Evolutionary conservation across 805 yeast species (phyloP), one percentile per base, ranked within the genome.

Genomic region (Ogataea methanolica): DNA sequence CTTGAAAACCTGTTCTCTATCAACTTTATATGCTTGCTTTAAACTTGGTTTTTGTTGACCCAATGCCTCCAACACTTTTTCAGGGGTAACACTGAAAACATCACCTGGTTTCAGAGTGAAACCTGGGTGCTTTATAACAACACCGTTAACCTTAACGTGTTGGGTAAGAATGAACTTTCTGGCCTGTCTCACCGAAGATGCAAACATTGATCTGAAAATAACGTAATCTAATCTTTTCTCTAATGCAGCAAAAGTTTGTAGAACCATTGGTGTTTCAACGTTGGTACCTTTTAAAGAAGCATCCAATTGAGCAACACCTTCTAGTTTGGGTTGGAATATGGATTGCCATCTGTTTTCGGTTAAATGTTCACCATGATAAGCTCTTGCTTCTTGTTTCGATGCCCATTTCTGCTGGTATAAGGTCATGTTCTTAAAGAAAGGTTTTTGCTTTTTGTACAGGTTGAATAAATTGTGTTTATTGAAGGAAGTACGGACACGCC

Each of bases 281-380:
- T 75, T 71, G 38, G 67, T 72, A 57, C 87, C 88, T 55, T 79
- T 79, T 55, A 83, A 72, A 2, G 91, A 83, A 8, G 92, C 87
- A 67, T 88, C 96, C 62, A 89, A 75, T 60, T 89, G 96, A 8
- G 96, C 94, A 37, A 89, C 96, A 29, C 95, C 87, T 50, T 85
- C 83, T 56, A 90, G 73, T 50, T 83, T 82, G 22, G 81, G 78
- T 45, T 81, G 72, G 70, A 92, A 91, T 43, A 77, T 66, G 8
- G 80, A 69, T 62, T 85, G 85, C 84, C 90, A 87, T 62, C 91
- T 80, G 17, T 79, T 72, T 65, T 94, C 99, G 1, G 92, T 86
- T 47, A 92, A 66, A 64, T 85, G 88, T 61, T 94, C 98, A 58
- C 99, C 99, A 65, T 92, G 99, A 66, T 92, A 92, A 1, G 92